Evolutionary conservation across 345 rosid species (phyloP).

Genomic region (Corymbia maculata): DNA sequence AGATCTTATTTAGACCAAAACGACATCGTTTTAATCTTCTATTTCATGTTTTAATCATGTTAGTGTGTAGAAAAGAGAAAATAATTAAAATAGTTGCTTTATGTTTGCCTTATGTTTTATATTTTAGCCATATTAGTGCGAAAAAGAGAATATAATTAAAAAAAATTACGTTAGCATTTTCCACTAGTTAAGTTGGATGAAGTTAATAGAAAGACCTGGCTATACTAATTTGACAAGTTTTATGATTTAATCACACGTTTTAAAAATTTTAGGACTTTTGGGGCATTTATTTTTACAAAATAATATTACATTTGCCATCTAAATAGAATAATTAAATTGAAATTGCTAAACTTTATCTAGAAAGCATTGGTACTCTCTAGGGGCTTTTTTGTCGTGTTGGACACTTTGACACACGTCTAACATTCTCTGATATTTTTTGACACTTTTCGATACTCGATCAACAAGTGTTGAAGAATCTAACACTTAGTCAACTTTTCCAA

Average conservation of each 20-base stretch:
- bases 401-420: no score
- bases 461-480: no score
- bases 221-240: neutral
- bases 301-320: neutral
- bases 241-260: rapidly evolving
- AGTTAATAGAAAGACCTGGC: rapidly evolving
- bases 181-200: neutral
- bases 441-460: no score
- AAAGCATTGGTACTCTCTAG: no score
- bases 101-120: neutral
- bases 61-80: neutral
- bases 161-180: neutral
- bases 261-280: neutral
- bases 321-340: neutral
- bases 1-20: neutral
- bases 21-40: neutral
- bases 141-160: neutral
- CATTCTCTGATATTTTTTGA: no score
- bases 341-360: neutral
- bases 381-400: no score
- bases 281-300: neutral
- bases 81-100: neutral
- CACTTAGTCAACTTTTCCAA: no score
- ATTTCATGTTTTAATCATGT: neutral
- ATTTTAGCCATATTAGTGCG: neutral